Percentiles rank a stretch among this genome's conserved stretches.
Evolutionary conservation across 192 early-diverging fungal genomes (phyloP).

Genomic region (Podila clonocystis): DNA sequence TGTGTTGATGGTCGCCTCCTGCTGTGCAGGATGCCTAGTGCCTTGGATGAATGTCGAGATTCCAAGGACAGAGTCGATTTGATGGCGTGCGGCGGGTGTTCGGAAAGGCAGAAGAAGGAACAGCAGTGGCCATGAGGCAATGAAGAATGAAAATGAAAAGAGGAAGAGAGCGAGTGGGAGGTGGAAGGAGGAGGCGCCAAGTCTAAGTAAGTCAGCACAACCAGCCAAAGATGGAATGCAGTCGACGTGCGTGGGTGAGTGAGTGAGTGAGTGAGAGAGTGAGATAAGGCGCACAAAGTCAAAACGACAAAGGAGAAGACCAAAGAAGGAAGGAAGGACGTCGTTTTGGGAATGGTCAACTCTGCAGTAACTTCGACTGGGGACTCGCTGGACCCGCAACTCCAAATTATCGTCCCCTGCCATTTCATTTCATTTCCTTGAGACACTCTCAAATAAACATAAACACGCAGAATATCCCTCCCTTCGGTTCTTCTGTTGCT

Average conservation of each 20-base stretch:
- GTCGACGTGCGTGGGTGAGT: background rate
- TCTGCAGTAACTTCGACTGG: no score
- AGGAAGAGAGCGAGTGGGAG: background rate
- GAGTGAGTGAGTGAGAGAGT: background rate
- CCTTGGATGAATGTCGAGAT: no score
- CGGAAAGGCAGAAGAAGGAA: background rate
- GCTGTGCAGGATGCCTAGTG: no score
- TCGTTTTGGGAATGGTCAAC: no score
- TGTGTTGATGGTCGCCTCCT: no score
- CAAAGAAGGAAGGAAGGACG: background rate
- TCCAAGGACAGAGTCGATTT: background rate
- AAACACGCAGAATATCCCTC: no score
- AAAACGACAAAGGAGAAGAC: background rate
- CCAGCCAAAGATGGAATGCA: background rate
- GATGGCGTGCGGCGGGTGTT: background rate
- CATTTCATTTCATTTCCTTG: background rate
- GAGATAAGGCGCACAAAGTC: background rate
- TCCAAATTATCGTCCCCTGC: background rate
- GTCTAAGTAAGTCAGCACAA: no score
- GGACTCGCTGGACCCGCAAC: no score
- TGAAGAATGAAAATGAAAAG: background rate
- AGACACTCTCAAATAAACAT: no score
- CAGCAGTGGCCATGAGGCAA: constrained; percentile 4
- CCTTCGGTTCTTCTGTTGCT: no score
- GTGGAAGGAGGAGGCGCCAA: background rate